These are phyloP conservation scores for Malus asiatica DNA, from an alignment of 306 rosid species.

Conservation along the genomic window DNA sequence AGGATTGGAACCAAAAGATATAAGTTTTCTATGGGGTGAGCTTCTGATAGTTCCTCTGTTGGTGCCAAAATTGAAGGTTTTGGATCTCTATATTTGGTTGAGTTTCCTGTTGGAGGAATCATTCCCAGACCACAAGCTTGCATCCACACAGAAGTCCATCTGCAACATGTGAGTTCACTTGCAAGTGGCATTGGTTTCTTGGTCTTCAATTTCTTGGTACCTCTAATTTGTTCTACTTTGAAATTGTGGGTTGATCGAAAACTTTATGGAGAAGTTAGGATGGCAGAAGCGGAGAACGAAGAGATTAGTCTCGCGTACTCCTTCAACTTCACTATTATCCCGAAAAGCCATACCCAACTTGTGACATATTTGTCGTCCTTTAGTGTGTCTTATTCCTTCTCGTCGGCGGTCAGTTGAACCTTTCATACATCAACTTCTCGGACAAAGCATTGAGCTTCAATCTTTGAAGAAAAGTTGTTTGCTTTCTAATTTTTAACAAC, in stretches of 20 bases:
- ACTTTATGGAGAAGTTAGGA: conserved; percentile 68
- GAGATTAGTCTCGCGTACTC: conserved; percentile 20
- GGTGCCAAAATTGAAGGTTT: conserved; percentile 56
- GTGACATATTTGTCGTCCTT: conserved; percentile 14
- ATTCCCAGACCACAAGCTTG: conserved; percentile 77
- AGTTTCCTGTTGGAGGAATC: conserved; percentile 81
- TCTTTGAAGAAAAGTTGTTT: neutral
- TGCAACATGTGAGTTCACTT: conserved; percentile 66
- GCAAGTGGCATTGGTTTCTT: neutral
- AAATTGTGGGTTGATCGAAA: conserved; percentile 73
- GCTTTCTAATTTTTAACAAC: neutral
- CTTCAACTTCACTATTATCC: conserved; percentile 27
- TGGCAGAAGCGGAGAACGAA: conserved; percentile 53
- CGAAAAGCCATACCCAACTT: conserved; percentile 11
- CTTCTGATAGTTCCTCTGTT: neutral
- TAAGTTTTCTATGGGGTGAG: neutral
- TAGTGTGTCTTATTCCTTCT: neutral
- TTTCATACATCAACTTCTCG: neutral
- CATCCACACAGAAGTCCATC: conserved; percentile 68
- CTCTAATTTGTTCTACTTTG: conserved; percentile 1
- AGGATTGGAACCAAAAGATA: neutral
- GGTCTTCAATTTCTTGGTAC: neutral
- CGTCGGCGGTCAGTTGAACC: neutral
- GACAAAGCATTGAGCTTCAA: neutral
- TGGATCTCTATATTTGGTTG: conserved; percentile 96